phyloP scores from a whole-genome alignment of 106 monocot species.

The Phalaenopsis equestris region DNA sequence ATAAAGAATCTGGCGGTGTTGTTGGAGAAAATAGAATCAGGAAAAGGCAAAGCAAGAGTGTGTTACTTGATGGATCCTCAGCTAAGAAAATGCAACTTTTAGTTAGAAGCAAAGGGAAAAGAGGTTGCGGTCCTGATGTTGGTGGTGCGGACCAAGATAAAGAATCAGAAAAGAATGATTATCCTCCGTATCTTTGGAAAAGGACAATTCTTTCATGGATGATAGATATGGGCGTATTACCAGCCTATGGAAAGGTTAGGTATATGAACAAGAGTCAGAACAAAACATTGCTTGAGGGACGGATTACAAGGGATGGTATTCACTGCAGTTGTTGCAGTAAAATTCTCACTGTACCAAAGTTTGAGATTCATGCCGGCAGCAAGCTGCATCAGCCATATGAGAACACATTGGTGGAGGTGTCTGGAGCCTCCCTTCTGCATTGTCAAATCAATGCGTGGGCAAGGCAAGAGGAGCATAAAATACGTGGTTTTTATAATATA shows the following conservation, averaged over 20 bases:
- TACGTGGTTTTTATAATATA: slow-evolving; percentile 31
- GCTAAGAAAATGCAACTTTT: not conserved
- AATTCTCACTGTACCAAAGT: slow-evolving; percentile 43
- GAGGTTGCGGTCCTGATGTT: slow-evolving; percentile 34
- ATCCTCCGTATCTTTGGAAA: slow-evolving; percentile 45
- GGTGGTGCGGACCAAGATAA: slow-evolving; percentile 22
- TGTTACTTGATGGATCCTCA: not conserved
- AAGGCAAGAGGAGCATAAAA: slow-evolving; percentile 34
- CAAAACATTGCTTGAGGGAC: slow-evolving; percentile 23
- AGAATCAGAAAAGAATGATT: slow-evolving; percentile 23
- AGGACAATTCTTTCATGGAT: slow-evolving; percentile 50
- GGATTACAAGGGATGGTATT: slow-evolving; percentile 77
- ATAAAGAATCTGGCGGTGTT: not conserved
- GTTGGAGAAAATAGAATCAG: not conserved
- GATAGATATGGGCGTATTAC: slow-evolving; percentile 41
- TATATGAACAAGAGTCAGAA: slow-evolving; percentile 43
- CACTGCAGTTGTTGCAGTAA: slow-evolving; percentile 69
- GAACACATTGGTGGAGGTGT: slow-evolving; percentile 49
- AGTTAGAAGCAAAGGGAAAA: slow-evolving; percentile 17
- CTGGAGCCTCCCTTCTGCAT: slow-evolving; percentile 42
- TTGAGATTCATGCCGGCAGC: slow-evolving; percentile 89
- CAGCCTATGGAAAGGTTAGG: slow-evolving; percentile 39
- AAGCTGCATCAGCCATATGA: slow-evolving; percentile 54
- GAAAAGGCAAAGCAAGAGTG: not conserved
- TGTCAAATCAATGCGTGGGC: slow-evolving; percentile 69